These are phyloP conservation scores for Oryza punctata DNA, from an alignment of 176 grass and related monocot species.

Conservation along the genomic window DNA sequence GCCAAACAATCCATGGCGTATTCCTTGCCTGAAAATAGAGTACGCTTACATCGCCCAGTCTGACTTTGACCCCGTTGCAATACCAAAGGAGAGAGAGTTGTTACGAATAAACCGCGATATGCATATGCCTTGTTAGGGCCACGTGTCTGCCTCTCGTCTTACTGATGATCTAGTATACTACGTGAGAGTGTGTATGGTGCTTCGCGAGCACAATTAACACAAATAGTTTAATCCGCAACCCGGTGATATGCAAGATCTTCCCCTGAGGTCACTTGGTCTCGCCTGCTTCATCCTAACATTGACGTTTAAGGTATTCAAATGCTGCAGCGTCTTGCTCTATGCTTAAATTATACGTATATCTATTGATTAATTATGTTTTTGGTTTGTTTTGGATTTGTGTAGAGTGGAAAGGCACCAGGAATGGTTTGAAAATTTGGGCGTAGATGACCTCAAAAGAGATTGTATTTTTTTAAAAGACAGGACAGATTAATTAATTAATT, in stretches of 20 bases:
- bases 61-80: constrained; percentile 36
- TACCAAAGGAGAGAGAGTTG: not conserved
- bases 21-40: constrained; percentile 23
- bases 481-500: not conserved
- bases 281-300: constrained; percentile 58
- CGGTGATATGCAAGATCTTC: constrained; percentile 45
- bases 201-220: not conserved
- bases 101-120: not conserved
- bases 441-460: not conserved
- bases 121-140: not conserved
- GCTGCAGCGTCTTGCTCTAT: not conserved
- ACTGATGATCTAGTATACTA: not conserved
- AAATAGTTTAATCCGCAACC: not conserved
- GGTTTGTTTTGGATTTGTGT: constrained; percentile 10
- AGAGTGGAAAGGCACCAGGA: not conserved
- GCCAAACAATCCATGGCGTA: constrained; percentile 23
- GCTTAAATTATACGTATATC: not conserved
- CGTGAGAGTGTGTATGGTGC: not conserved
- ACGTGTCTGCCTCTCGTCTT: not conserved
- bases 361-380: not conserved
- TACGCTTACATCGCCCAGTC: constrained; percentile 42
- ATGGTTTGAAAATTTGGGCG: constrained; percentile 32
- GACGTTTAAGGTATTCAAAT: constrained; percentile 44
- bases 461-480: not conserved
- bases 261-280: constrained; percentile 42